A percentile compares a stretch with the other conserved stretches of the same genome.
Conservation (phyloP, 441 rosid genomes). For the Breynia disticha region DNA sequence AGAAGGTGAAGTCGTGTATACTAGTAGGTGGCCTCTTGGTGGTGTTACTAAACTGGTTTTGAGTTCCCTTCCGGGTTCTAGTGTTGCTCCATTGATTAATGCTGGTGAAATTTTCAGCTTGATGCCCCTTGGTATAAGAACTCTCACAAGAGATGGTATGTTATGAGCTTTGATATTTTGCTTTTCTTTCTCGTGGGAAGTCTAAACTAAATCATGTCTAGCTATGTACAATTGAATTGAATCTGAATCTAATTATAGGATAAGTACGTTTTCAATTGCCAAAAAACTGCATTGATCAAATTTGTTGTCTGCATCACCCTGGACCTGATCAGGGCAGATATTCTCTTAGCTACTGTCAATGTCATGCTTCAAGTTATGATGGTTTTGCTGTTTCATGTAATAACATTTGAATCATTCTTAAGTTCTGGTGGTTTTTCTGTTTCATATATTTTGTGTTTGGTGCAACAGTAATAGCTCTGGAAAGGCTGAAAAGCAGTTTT, state of each 20-base stretch:
- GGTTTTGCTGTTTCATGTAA: neutral
- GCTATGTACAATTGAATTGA: no score
- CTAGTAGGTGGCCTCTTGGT: constrained; percentile 59
- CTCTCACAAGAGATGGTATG: constrained; percentile 83
- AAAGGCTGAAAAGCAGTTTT: constrained; percentile 34
- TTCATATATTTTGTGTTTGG: constrained; percentile 1
- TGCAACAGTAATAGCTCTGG: constrained; percentile 52
- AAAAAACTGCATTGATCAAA: neutral
- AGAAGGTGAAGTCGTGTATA: constrained; percentile 47
- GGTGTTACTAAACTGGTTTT: constrained; percentile 48
- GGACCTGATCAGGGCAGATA: neutral
- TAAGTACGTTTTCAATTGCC: neutral
- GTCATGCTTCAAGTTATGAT: neutral
- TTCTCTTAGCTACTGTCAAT: neutral
- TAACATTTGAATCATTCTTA: neutral
- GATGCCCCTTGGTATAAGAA: constrained; percentile 44
- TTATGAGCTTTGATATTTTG: neutral
- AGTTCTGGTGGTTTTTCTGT: neutral
- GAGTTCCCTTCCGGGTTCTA: constrained; percentile 46
- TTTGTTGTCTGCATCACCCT: neutral
- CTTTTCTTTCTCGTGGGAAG: neutral
- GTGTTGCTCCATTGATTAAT: constrained; percentile 51
- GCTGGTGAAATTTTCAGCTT: constrained; percentile 67
- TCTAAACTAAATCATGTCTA: no score
- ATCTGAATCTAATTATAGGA: neutral